phyloP scores from a whole-genome alignment of 2,329 filamentous ascomycete species.

The Exophiala mesophila region DNA sequence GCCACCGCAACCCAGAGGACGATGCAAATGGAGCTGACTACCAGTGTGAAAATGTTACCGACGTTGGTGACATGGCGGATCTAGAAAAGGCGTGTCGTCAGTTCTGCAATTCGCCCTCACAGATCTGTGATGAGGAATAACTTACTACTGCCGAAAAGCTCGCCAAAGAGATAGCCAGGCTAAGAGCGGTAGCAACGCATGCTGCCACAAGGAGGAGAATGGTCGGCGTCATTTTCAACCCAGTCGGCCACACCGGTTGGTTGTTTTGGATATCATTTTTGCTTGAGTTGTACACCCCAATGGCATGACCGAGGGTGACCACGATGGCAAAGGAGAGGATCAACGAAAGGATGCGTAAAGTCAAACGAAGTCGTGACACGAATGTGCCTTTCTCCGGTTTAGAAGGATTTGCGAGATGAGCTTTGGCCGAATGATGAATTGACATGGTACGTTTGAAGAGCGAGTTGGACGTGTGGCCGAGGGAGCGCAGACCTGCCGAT shows the following conservation, averaged over 20 bases:
- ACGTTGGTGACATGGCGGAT: conserved; percentile 1
- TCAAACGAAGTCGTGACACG: not conserved
- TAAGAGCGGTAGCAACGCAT: not conserved
- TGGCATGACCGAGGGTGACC: not conserved
- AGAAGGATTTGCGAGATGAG: not conserved
- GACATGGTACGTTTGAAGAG: conserved; percentile 4
- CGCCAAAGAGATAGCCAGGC: not conserved
- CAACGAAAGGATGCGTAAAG: not conserved
- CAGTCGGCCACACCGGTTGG: not conserved
- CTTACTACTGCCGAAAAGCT: conserved; percentile 3
- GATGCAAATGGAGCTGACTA: conserved; percentile 3
- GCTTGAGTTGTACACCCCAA: not conserved
- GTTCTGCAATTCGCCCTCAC: not conserved
- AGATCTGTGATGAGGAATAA: not conserved
- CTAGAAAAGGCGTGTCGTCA: not conserved
- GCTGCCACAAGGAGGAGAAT: not conserved
- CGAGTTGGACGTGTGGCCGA: not conserved
- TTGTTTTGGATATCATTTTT: not conserved
- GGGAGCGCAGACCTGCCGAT: not conserved
- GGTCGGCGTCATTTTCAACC: conserved; percentile 1
- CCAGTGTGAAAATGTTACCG: conserved; percentile 1
- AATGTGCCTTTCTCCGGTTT: not conserved
- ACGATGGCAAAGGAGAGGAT: conserved; percentile 1
- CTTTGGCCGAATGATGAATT: conserved; percentile 2
- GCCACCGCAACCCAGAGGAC: conserved; percentile 1